These are phyloP conservation scores for Piedraia hortae DNA, from an alignment of 2,329 filamentous ascomycete genomes.

Conservation along the genomic window DNA sequence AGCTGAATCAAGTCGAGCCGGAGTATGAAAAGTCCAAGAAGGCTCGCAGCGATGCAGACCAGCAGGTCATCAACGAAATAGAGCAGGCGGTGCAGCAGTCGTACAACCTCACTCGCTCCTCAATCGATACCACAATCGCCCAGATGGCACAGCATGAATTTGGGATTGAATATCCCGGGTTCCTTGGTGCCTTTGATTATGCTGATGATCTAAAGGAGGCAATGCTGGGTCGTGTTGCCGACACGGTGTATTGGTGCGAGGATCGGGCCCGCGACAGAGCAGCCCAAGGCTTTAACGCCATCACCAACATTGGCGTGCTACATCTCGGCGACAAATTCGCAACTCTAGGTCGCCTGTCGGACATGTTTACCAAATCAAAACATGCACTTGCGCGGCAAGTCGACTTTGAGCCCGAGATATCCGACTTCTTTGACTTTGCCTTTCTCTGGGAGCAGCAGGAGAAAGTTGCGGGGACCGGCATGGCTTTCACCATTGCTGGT, in stretches of 20 bases:
- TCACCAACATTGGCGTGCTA: conserved; percentile 65
- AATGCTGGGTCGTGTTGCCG: conserved; percentile 69
- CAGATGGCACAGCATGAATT: conserved; percentile 52
- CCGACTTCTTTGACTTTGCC: conserved; percentile 77
- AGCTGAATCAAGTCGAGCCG: conserved; percentile 61
- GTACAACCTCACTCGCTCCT: conserved; percentile 55
- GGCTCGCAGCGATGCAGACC: conserved; percentile 50
- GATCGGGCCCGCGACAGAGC: conserved; percentile 58
- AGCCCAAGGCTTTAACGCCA: conserved; percentile 53
- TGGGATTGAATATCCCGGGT: conserved; percentile 61
- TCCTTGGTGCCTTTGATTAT: conserved; percentile 67
- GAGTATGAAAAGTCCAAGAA: conserved; percentile 61
- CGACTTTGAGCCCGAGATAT: conserved; percentile 62
- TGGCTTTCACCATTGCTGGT: conserved; percentile 77
- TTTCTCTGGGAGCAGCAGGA: conserved; percentile 71
- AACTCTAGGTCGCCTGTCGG: conserved; percentile 63
- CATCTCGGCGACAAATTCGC: conserved; percentile 74
- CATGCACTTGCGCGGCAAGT: conserved; percentile 65
- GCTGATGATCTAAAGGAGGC: conserved; percentile 79
- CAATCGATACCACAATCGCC: conserved; percentile 46
- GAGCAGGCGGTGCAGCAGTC: conserved; percentile 66
- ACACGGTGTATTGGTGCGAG: conserved; percentile 54
- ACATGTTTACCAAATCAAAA: conserved; percentile 75
- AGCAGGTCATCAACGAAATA: conserved; percentile 55
- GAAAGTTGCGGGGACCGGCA: conserved; percentile 77